Evolutionary conservation across 2,329 filamentous ascomycete species (phyloP), one percentile per base, ranked within the genome.

Genomic region (Colletotrichum neosansevieriae): DNA sequence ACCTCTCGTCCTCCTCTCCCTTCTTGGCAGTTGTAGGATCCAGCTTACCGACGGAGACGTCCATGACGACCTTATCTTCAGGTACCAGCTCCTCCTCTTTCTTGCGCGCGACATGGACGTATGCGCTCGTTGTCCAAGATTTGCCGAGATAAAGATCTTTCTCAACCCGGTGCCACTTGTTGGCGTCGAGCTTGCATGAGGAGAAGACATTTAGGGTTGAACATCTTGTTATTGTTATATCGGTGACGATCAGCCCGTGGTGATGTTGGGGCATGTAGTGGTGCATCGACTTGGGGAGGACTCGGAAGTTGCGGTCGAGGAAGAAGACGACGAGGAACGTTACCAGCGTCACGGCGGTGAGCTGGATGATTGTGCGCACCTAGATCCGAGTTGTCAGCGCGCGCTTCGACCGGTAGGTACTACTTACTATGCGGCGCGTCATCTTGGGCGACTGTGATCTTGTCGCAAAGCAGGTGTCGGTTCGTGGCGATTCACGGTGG

Each of bases 211-310:
- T 96, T 59, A 96, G 74, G 12, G 86, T 86, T 9, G 91, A 93
- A 80, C 94, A 98, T 58, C 86, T 91, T 17, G 88, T 86, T 71
- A 97, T 86, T 38, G 90, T 92, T 68, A 97, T 85, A 80, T 98
- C 94, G 76, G 93, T 97, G 74, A 97, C 89, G 75, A 97, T 90
- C 68, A 92, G 87, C 71, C 94, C 94, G 49, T 92, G 88, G 76
- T 97, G 92, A 79, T 97, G 94, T 70, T 90, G 88, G 29, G 94
- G 94, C 75, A 97, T 89, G 79, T 95, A 93, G 78, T 89, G 92
- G 84, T 98, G 94, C 73, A 98, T 91, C 69, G 91, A 88, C 75
- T 90, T 89, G 47, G 94, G 94, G 40, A 98, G 89, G 68, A 98
- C 92, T 73, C 92, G 88, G 83, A 96, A 97, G 77, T 92, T 93